Conservation (phyloP, 2,329 filamentous ascomycete genomes). For the Fusarium newnesense region DNA sequence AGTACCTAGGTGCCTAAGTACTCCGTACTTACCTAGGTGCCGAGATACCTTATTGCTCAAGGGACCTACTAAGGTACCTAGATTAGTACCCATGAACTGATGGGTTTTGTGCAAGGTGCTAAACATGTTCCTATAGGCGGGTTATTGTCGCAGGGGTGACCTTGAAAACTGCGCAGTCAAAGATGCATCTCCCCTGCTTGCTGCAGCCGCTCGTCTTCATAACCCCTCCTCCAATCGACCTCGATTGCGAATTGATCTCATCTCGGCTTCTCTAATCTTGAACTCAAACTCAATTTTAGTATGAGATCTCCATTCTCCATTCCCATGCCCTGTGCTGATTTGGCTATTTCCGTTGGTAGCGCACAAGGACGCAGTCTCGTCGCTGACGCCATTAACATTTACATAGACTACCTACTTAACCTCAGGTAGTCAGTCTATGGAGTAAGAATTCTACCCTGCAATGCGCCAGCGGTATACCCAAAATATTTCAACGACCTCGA, state of each 20-base stretch:
- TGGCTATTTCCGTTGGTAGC: not conserved
- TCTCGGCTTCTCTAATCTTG: conserved; percentile 5
- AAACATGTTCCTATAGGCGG: not conserved
- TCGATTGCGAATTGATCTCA: conserved; percentile 7
- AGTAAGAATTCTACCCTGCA: not conserved
- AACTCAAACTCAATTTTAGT: conserved; percentile 11
- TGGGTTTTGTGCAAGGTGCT: not conserved
- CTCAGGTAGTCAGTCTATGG: no score
- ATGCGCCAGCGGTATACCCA: not conserved
- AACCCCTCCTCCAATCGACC: conserved; percentile 11
- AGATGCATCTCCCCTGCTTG: not conserved
- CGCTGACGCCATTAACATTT: conserved; percentile 32
- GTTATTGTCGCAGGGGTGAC: not conserved
- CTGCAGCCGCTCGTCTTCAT: not conserved
- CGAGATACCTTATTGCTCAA: no score
- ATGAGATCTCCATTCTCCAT: not conserved
- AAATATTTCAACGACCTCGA: not conserved
- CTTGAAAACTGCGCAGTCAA: not conserved
- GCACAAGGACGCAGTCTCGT: not conserved
- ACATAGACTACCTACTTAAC: no score
- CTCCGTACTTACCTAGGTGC: not conserved
- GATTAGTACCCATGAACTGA: not conserved
- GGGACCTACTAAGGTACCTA: not conserved
- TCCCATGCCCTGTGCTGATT: not conserved
- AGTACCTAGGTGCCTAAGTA: no score